Evolutionary conservation across 371 early-diverging fungal genomes (phyloP), one percentile per base, ranked within the genome.

Genomic region (Catenaria anguillulae): DNA sequence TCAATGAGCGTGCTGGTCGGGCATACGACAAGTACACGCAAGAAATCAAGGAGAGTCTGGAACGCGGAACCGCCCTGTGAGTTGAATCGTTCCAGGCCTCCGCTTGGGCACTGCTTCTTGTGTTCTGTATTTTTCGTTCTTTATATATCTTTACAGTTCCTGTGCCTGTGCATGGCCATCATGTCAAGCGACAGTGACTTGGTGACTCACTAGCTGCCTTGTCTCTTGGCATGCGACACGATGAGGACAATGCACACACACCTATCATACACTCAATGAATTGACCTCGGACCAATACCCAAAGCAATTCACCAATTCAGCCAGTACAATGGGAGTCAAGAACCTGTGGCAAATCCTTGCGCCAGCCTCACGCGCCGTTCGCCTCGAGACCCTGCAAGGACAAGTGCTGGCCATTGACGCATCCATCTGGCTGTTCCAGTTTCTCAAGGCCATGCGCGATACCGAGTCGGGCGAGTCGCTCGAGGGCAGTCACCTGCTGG

Each of bases 401-500:
- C 83, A 85, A 62, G 72, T 77, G 52, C 72, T 96, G 55, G 95
- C 94, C 3, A 81, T 96, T 21, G 95, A 97, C 79, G 96, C 96
- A 17, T 86, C 87, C 61, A 95, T 97, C 54, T 97, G 98, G 98
- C 80, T 95, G 36, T 87, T 95, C 69, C 96, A 95, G 74, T 93
- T 95, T 66, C 71, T 93, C 62, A 87, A 89, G 62, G 91, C 92
- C 4, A 88, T 95, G 87, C 83, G 86, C 33, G 91, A 92, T 75
- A n/a, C 15, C 33, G 78, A 75, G 42, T 84, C 88, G 52, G 96
- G 94, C 17, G 81, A 90, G 64, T 78, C 83, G 21, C 62, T 94
- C 43, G 73, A 73, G 26, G 87, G 89, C 67, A 90, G 89, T 0
- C 93, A 93, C 66, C 71, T 95, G 19, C 68, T 90, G n/a, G 96